Evolutionary conservation across 2,329 filamentous ascomycete genomes (phyloP).

Genomic region (Ceratocystis papillata): DNA sequence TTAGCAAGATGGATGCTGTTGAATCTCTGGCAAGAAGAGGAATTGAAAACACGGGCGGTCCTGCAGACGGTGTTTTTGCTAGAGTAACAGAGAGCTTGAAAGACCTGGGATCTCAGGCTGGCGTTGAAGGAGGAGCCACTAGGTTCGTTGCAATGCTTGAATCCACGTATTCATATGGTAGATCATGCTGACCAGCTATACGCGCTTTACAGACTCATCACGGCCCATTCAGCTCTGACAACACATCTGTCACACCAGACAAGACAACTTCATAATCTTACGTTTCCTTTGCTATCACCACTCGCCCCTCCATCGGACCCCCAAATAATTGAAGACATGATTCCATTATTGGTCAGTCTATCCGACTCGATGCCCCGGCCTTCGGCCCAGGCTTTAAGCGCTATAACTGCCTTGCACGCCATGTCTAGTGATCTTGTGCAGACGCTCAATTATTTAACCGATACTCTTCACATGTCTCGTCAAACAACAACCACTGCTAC

Average conservation of each 20-base stretch:
- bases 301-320: constrained; percentile 51
- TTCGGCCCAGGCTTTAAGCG: constrained; percentile 51
- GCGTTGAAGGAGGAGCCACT: constrained; percentile 60
- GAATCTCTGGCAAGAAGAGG: constrained; percentile 58
- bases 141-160: constrained; percentile 40
- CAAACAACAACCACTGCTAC: constrained; percentile 77
- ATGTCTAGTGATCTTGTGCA: constrained; percentile 64
- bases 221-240: constrained; percentile 61
- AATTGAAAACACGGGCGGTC: constrained; percentile 54
- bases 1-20: constrained; percentile 60
- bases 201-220: constrained; percentile 50
- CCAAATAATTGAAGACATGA: constrained; percentile 56
- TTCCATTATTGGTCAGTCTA: constrained; percentile 55
- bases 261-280: constrained; percentile 61
- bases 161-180: not conserved
- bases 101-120: constrained; percentile 62
- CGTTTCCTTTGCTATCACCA: constrained; percentile 60
- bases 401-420: constrained; percentile 56
- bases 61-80: constrained; percentile 54
- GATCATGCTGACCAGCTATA: constrained; percentile 4
- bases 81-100: constrained; percentile 58
- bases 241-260: constrained; percentile 67
- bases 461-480: constrained; percentile 86
- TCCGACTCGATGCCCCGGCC: constrained; percentile 56
- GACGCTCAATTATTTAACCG: constrained; percentile 74